Conservation (phyloP, 2,329 filamentous ascomycete species). For the Dryadomyces sulphureus region DNA sequence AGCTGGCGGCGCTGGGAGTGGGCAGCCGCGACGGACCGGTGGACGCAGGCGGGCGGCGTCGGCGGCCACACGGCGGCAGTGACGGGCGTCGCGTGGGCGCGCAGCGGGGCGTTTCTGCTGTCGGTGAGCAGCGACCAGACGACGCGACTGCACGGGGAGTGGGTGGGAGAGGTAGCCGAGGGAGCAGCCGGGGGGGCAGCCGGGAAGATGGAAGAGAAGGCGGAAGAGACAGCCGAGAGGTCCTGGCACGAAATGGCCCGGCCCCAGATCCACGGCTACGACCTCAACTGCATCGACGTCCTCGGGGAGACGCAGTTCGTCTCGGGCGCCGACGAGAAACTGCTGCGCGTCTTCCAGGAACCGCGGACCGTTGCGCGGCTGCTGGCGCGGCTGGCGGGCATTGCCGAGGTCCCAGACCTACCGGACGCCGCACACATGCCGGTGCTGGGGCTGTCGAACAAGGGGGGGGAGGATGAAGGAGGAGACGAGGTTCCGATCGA, state of each 20-base stretch:
- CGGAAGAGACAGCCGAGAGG: not conserved
- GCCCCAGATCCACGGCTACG: conserved; percentile 95
- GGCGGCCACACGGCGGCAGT: conserved; percentile 75
- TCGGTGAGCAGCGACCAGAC: conserved; percentile 90
- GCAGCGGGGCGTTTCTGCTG: conserved; percentile 67
- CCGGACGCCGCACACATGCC: conserved; percentile 91
- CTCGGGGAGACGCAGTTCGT: conserved; percentile 66
- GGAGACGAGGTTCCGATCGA: conserved; percentile 25
- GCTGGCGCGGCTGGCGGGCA: conserved; percentile 49
- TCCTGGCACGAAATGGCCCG: conserved; percentile 95
- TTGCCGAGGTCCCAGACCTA: conserved; percentile 26
- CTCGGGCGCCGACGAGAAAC: conserved; percentile 91
- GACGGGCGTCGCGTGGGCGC: conserved; percentile 72
- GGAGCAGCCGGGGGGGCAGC: too few species aligned
- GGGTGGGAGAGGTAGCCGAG: conserved; percentile 35
- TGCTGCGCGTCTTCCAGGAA: conserved; percentile 89
- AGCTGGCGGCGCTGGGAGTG: conserved; percentile 83
- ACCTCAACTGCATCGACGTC: conserved; percentile 83
- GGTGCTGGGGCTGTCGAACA: conserved; percentile 89
- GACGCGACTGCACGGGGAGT: conserved; percentile 70
- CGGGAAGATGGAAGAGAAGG: too few species aligned
- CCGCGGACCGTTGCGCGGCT: conserved; percentile 70
- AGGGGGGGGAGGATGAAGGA: conserved; percentile 49
- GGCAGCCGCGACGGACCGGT: conserved; percentile 44
- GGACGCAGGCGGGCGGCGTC: conserved; percentile 63